A percentile compares a stretch with the other conserved stretches of the same genome.
These are phyloP conservation scores for Beauveria varroae DNA, from an alignment of 2,329 filamentous ascomycete genomes.

Conservation along the genomic window DNA sequence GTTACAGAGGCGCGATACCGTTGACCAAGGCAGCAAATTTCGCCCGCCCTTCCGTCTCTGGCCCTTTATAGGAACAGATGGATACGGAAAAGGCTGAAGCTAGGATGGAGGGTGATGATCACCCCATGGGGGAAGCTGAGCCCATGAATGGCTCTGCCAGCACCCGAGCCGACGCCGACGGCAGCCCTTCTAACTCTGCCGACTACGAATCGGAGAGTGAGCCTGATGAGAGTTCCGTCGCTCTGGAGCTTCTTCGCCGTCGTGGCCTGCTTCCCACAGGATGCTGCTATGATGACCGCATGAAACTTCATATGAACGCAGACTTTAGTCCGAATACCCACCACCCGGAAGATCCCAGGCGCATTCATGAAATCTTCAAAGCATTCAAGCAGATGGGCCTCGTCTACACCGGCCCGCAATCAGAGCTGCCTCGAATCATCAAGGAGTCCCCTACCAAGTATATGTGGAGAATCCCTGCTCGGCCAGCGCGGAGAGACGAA, in stretches of 20 bases:
- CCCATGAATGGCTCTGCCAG: slow-evolving; percentile 8
- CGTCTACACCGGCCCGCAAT: slow-evolving; percentile 55
- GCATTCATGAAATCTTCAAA: slow-evolving; percentile 89
- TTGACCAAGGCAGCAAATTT: neutral
- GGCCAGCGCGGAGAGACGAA: slow-evolving; percentile 71
- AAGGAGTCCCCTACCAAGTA: slow-evolving; percentile 49
- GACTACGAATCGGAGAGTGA: slow-evolving; percentile 25
- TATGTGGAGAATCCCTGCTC: slow-evolving; percentile 71
- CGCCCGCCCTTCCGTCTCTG: neutral
- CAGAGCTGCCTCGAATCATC: slow-evolving; percentile 44
- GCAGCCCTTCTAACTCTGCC: slow-evolving; percentile 25
- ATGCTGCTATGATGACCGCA: slow-evolving; percentile 84
- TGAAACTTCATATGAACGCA: slow-evolving; percentile 91
- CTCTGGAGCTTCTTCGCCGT: slow-evolving; percentile 30
- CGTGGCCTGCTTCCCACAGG: slow-evolving; percentile 59
- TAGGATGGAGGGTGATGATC: slow-evolving; percentile 11
- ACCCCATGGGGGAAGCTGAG: slow-evolving; percentile 13
- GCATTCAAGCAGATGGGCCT: slow-evolving; percentile 77
- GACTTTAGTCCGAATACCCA: slow-evolving; percentile 66
- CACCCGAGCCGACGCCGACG: slow-evolving; percentile 12
- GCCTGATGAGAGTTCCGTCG: slow-evolving; percentile 29
- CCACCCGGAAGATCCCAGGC: slow-evolving; percentile 87
- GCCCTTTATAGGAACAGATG: neutral
- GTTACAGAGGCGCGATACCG: neutral
- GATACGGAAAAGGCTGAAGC: slow-evolving; percentile 9